Conservation (phyloP, 257 asterid species). For the Henckelia pumila region DNA sequence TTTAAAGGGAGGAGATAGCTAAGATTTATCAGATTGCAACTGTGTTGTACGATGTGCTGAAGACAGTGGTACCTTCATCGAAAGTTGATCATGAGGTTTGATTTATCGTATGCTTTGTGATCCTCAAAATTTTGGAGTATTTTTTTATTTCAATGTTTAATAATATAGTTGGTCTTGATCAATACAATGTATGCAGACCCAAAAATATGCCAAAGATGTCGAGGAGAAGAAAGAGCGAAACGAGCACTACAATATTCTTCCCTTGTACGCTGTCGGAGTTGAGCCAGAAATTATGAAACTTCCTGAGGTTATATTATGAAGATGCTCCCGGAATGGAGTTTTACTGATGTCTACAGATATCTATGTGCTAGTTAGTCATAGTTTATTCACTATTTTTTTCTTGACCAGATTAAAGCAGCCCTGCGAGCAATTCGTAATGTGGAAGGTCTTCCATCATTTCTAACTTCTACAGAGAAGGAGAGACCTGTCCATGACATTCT, state of each 20-base stretch:
- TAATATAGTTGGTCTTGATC: conserved; percentile 12
- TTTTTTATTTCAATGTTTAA: conserved; percentile 4
- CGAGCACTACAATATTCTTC: conserved; percentile 91
- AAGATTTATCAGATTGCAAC: conserved; percentile 86
- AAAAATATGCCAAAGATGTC: conserved; percentile 69
- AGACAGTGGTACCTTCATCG: conserved; percentile 55
- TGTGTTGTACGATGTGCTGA: conserved; percentile 79
- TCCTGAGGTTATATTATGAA: conserved; percentile 65
- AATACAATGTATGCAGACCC: conserved; percentile 47
- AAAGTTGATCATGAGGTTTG: conserved; percentile 73
- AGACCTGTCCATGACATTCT: conserved; percentile 69
- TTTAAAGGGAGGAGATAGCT: conserved; percentile 88
- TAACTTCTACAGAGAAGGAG: conserved; percentile 52
- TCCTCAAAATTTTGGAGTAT: conserved; percentile 10
- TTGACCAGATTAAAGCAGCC: conserved; percentile 72
- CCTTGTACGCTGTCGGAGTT: conserved; percentile 78
- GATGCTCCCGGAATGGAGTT: conserved; percentile 19
- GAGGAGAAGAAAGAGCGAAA: conserved; percentile 82
- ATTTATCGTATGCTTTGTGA: conserved; percentile 18
- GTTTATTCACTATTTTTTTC: conserved; percentile 23
- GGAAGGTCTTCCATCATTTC: conserved; percentile 64
- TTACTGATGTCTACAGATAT: conserved; percentile 3
- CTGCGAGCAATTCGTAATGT: conserved; percentile 66
- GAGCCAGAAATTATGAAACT: conserved; percentile 95
- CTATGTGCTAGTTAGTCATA: conserved; percentile 13